Evolutionary conservation across 257 asterid species (phyloP).

Genomic region (Jacaranda mimosifolia): DNA sequence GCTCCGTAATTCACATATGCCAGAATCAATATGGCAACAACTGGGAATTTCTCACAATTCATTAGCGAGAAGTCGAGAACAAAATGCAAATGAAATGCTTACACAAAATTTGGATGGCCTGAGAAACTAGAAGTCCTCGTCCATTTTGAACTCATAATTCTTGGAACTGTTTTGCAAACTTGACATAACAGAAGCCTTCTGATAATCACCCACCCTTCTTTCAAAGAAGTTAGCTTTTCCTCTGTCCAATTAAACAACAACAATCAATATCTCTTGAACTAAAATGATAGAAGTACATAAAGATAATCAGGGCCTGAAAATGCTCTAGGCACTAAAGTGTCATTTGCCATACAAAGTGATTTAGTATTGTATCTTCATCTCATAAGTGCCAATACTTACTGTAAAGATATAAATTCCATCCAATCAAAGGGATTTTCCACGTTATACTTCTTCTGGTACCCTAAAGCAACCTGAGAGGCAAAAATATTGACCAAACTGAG

Average conservation of each 20-base stretch:
- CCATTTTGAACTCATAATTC: constrained; percentile 66
- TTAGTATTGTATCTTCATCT: background rate
- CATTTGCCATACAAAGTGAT: background rate
- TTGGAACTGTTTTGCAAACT: constrained; percentile 60
- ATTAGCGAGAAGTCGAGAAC: too few species aligned
- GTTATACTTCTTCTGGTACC: constrained; percentile 60
- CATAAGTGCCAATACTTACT: constrained; percentile 52
- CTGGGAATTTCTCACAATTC: too few species aligned
- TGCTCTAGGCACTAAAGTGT: background rate
- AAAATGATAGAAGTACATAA: background rate
- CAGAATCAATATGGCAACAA: too few species aligned
- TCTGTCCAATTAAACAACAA: constrained; percentile 43
- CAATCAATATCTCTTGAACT: background rate
- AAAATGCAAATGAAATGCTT: too few species aligned
- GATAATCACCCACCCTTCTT: constrained; percentile 82
- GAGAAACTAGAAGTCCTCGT: constrained; percentile 69
- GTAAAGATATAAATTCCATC: constrained; percentile 85
- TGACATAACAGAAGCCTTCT: constrained; percentile 84
- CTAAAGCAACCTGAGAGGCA: constrained; percentile 66
- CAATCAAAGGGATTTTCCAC: constrained; percentile 83
- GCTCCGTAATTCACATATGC: too few species aligned
- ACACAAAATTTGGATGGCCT: too few species aligned
- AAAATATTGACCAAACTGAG: background rate
- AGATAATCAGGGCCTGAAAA: background rate
- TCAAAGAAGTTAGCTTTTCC: constrained; percentile 85